Conservation (phyloP, 176 grass and related monocot genomes). For the Oryza nivara region DNA sequence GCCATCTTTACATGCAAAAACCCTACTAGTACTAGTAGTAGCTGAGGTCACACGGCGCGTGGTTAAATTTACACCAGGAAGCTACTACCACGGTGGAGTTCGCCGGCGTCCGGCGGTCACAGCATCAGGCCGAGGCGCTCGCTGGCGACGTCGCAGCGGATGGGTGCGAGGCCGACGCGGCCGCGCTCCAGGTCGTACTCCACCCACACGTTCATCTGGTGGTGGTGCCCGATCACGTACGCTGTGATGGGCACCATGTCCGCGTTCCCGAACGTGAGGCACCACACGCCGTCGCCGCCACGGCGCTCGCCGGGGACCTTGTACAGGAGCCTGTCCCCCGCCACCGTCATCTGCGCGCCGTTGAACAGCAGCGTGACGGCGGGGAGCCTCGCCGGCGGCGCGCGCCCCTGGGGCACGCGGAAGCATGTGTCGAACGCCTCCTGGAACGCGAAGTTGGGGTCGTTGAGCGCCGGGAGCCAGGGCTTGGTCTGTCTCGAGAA, state of each 20-base stretch:
- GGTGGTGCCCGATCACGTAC: constrained; percentile 96
- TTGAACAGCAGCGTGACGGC: constrained; percentile 64
- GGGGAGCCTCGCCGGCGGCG: constrained; percentile 47
- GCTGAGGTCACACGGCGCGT: not conserved
- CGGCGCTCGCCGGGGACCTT: constrained; percentile 70
- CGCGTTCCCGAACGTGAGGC: constrained; percentile 93
- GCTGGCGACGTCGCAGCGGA: constrained; percentile 90
- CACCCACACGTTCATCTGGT: constrained; percentile 99
- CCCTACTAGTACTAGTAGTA: constrained; percentile 20
- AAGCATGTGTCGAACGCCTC: constrained; percentile 87
- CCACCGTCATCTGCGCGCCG: constrained; percentile 77
- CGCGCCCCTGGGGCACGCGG: constrained; percentile 43
- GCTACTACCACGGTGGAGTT: not conserved
- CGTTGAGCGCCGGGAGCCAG: constrained; percentile 48
- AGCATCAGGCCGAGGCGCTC: constrained; percentile 79
- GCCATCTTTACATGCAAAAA: constrained; percentile 32
- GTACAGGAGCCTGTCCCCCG: constrained; percentile 76
- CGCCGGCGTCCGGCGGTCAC: constrained; percentile 29
- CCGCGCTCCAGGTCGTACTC: constrained; percentile 97
- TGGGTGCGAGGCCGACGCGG: constrained; percentile 78
- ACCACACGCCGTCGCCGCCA: constrained; percentile 72
- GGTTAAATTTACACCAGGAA: not conserved
- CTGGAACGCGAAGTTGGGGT: constrained; percentile 77
- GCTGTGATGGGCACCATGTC: constrained; percentile 87
- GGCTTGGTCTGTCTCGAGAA: constrained; percentile 59